Conservation (phyloP, 495 filamentous ascomycete genomes). For the Zalerion maritima region DNA sequence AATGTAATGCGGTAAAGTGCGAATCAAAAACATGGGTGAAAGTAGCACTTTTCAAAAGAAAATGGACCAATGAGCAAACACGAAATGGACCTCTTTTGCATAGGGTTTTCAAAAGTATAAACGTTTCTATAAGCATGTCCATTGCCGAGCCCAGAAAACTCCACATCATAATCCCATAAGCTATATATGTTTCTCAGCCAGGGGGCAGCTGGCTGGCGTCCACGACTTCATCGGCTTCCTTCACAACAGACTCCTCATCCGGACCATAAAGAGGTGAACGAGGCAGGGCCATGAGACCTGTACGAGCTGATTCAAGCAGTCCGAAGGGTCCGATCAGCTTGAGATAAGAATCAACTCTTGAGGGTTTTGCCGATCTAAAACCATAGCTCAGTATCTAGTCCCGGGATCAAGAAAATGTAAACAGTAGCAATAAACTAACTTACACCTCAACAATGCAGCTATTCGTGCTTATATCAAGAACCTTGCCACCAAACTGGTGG, state of each 20-base stretch:
- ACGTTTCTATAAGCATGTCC: no score
- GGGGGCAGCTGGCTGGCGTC: conserved; percentile 87
- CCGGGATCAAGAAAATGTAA: neutral
- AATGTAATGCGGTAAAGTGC: no score
- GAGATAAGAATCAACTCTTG: conserved; percentile 90
- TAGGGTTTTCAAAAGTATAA: no score
- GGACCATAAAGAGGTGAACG: conserved; percentile 72
- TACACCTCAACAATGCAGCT: conserved; percentile 97
- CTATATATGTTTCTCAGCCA: conserved; percentile 65
- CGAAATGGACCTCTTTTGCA: no score
- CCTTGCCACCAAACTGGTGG: conserved; percentile 95
- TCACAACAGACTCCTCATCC: conserved; percentile 57
- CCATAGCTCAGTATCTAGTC: neutral
- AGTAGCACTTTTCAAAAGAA: no score
- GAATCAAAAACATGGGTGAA: no score
- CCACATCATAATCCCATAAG: no score
- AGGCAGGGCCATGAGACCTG: conserved; percentile 90
- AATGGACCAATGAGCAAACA: no score
- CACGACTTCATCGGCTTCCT: conserved; percentile 81
- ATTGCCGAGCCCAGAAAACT: no score
- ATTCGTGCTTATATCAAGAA: conserved; percentile 92
- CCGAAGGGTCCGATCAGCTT: conserved; percentile 94
- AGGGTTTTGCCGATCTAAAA: conserved; percentile 74
- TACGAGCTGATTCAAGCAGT: conserved; percentile 86
- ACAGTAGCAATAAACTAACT: conserved; percentile 20